Evolutionary conservation across 352 stramenopile genomes (phyloP), one percentile per base, ranked within the genome.

Genomic region (Phytophthora rubi): DNA sequence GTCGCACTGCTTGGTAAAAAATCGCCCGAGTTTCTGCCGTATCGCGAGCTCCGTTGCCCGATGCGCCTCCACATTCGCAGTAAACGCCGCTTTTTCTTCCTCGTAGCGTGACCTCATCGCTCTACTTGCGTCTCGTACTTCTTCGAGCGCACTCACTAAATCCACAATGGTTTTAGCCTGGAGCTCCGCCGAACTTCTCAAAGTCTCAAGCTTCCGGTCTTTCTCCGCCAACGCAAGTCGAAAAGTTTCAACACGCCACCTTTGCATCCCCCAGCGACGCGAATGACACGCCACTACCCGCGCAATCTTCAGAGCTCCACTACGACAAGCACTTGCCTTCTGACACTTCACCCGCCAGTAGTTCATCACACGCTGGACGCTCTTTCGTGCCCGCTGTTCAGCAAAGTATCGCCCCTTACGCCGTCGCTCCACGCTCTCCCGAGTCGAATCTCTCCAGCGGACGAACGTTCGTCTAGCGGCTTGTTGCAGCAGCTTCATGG

Each of bases 1-100:
- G 13, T 73, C 56, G 3, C 66, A 82, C 32, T 76, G 75, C n/a
- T 66, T 85, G 0, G 62, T 60, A 6, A 85, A 74, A 39, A 80
- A 84, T 1, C 51, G 55, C 0, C 70, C 75, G 10, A 82, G 21
- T 63, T 77, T 75, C n/a, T 79, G 51, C 26, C 70, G 61, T 37
- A 85, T 61, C 28, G 59, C 61, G 13, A 70, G n/a, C 15, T 70
- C 64, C 35, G 62, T 33, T n/a, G 39, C 59, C 12, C 23, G 49
- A 3, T 67, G 47, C 5, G 15, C 42, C 30, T 73, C 26, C 9
- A 66, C 42, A n/a, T 45, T 58, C 37, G 59, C 49, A 13, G 21
- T 18, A 33, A 55, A 53, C 6, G 7, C 30, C 10, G 12, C 12
- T 7, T 62, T 67, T 51, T 75, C 65, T 44, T 73, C 53, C 30